Evolutionary conservation across 2,329 filamentous ascomycete genomes (phyloP).

Genomic region (Microdochium trichocladiopsis): DNA sequence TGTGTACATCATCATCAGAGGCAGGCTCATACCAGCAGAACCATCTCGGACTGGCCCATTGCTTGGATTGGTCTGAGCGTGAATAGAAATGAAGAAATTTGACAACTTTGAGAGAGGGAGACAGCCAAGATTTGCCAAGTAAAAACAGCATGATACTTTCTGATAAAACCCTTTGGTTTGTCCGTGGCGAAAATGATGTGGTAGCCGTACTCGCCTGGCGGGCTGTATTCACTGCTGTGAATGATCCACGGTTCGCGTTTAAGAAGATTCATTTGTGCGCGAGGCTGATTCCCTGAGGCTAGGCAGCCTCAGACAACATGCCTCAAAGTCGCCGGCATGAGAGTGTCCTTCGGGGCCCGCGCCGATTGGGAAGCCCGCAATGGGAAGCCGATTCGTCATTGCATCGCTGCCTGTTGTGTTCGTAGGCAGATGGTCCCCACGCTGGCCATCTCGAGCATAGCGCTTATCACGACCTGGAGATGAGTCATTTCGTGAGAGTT

Average conservation of each 20-base stretch:
- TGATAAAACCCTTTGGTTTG: too few species aligned
- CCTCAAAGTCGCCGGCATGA: conserved; percentile 21
- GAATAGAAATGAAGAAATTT: not conserved
- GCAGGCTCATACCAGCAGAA: not conserved
- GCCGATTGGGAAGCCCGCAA: conserved; percentile 31
- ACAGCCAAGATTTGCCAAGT: not conserved
- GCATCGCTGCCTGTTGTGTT: too few species aligned
- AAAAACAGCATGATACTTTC: not conserved
- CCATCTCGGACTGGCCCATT: too few species aligned
- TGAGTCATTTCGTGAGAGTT: too few species aligned
- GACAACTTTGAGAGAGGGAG: not conserved
- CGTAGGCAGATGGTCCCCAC: too few species aligned
- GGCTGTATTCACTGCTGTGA: too few species aligned
- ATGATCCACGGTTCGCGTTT: too few species aligned
- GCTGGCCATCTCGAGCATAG: too few species aligned
- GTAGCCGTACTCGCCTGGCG: too few species aligned
- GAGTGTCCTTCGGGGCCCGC: conserved; percentile 31
- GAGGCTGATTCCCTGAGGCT: too few species aligned
- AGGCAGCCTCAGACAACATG: conserved; percentile 18
- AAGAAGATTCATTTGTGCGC: too few species aligned
- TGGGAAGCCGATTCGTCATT: conserved; percentile 7
- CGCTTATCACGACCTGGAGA: too few species aligned
- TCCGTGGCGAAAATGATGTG: not conserved
- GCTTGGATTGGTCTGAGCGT: not conserved
- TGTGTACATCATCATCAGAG: not conserved